phyloP scores from a whole-genome alignment of 768 basidiomycete genomes.

The Sporobolomyces phaffii region DNA sequence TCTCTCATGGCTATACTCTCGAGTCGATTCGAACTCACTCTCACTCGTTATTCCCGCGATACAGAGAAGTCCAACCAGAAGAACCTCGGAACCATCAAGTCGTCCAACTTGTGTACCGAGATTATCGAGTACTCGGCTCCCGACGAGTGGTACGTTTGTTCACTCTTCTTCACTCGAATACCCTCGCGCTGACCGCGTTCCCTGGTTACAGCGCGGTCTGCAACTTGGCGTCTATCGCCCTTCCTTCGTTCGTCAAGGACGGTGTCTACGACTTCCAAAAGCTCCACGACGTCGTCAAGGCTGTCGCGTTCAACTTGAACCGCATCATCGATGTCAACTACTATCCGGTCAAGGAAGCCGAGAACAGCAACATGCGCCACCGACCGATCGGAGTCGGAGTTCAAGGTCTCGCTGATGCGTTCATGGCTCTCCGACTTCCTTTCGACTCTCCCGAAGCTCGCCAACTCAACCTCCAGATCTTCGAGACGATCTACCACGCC shows the following conservation, averaged over 20 bases:
- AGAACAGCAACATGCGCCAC: constrained; percentile 89
- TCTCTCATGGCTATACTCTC: neutral
- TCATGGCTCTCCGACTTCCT: constrained; percentile 93
- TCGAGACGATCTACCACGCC: constrained; percentile 97
- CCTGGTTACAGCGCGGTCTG: constrained; percentile 63
- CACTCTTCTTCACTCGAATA: neutral
- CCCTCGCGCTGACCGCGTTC: too few relatives aligned
- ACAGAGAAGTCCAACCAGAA: constrained; percentile 94
- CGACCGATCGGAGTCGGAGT: constrained; percentile 96
- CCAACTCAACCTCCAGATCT: constrained; percentile 86
- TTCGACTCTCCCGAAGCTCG: constrained; percentile 86
- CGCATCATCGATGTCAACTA: constrained; percentile 90
- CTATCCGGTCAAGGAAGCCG: constrained; percentile 88
- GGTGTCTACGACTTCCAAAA: constrained; percentile 81
- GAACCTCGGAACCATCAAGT: constrained; percentile 98
- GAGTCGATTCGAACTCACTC: neutral
- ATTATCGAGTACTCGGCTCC: constrained; percentile 97
- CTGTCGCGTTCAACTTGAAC: constrained; percentile 83
- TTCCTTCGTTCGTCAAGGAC: constrained; percentile 72
- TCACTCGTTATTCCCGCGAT: neutral
- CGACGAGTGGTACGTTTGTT: constrained; percentile 53
- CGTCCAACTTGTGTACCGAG: constrained; percentile 96
- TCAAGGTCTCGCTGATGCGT: constrained; percentile 93
- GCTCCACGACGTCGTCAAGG: constrained; percentile 83
- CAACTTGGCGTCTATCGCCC: constrained; percentile 93